A percentile compares a stretch with the other conserved stretches of the same genome.
Evolutionary conservation across 345 rosid species (phyloP).

Genomic region (Boechera divaricarpa): DNA sequence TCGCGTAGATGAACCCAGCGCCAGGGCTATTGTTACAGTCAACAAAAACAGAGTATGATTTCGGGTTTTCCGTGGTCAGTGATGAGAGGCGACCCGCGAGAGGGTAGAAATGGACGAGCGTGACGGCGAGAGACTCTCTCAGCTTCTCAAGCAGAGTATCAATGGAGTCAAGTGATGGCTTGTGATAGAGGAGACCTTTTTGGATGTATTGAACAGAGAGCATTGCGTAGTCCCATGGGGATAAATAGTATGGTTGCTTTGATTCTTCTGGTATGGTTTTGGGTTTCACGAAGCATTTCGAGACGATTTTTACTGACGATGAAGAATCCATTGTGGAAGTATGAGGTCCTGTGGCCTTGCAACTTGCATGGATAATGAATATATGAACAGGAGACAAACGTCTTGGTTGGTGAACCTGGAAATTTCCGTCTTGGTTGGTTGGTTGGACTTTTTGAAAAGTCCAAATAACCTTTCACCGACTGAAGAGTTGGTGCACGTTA

Average conservation of each 20-base stretch:
- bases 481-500: neutral
- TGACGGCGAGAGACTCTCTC: slow-evolving; percentile 60
- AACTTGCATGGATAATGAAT: neutral
- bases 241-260: slow-evolving; percentile 55
- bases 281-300: slow-evolving; percentile 49
- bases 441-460: neutral
- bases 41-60: slow-evolving; percentile 55
- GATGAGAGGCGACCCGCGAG: slow-evolving; percentile 72
- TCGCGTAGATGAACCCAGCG: slow-evolving; percentile 63
- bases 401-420: neutral
- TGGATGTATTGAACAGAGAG: slow-evolving; percentile 74
- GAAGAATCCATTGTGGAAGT: slow-evolving; percentile 33
- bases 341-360: neutral
- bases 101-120: slow-evolving; percentile 83
- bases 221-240: slow-evolving; percentile 79
- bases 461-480: neutral
- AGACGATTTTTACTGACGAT: slow-evolving; percentile 32
- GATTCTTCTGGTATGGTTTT: slow-evolving; percentile 45
- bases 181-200: slow-evolving; percentile 65
- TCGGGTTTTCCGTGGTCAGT: slow-evolving; percentile 30
- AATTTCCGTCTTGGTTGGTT: no score
- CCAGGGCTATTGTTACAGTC: slow-evolving; percentile 72
- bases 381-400: neutral
- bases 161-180: slow-evolving; percentile 58
- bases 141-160: slow-evolving; percentile 49